Conservation (phyloP, 345 rosid genomes). For the Acer saccharum region DNA sequence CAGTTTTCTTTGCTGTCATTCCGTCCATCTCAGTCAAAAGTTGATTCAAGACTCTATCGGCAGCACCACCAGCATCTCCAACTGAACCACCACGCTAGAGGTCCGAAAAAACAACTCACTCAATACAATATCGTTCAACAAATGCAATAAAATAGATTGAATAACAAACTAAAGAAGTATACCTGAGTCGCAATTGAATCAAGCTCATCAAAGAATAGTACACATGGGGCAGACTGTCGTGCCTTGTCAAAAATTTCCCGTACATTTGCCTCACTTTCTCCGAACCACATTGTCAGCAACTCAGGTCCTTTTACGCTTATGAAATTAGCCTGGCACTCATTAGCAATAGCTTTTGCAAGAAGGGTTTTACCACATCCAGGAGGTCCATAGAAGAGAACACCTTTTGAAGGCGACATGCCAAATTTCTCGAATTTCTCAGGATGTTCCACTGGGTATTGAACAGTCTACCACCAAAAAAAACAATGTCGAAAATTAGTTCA, state of each 20-base stretch:
- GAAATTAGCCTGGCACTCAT: constrained; percentile 44
- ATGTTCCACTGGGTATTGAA: constrained; percentile 43
- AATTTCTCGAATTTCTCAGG: constrained; percentile 45
- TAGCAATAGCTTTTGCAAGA: constrained; percentile 44
- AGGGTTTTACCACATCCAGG: constrained; percentile 42
- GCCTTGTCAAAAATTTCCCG: constrained; percentile 43
- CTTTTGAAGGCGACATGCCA: constrained; percentile 45
- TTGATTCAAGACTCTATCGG: constrained; percentile 41
- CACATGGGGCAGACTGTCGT: constrained; percentile 40
- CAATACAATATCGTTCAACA: neutral
- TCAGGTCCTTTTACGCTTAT: constrained; percentile 39
- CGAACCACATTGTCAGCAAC: constrained; percentile 43
- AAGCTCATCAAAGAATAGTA: constrained; percentile 41
- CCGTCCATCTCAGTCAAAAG: constrained; percentile 49
- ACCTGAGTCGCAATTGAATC: constrained; percentile 44
- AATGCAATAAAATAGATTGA: neutral
- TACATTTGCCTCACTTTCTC: constrained; percentile 44
- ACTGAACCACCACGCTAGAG: constrained; percentile 33
- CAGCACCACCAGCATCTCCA: constrained; percentile 49
- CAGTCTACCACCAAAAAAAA: constrained; percentile 28
- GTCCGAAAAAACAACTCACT: neutral
- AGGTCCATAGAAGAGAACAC: constrained; percentile 41
- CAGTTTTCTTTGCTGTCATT: constrained; percentile 40
- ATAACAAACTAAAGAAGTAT: too few species aligned
- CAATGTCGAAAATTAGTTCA: neutral